Base-by-base conservation (phyloP, 306 rosid species). In the Inga oerstediana region DNA sequence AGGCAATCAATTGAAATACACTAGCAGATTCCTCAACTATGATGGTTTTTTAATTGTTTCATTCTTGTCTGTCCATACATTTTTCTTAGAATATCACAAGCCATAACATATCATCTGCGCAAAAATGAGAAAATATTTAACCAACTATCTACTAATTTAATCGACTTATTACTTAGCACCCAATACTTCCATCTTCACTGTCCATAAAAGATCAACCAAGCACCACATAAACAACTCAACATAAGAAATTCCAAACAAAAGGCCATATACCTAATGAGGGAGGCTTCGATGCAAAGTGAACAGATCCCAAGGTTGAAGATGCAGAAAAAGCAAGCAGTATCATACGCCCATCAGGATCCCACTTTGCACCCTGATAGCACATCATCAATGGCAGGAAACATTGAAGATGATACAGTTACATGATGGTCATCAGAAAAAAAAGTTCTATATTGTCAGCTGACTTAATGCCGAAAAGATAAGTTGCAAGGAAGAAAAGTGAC, bases 331-430 rank as follows among this genome's bases (percentile, higher is more conserved):
- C 93, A 81, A 95, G 95, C 80, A 95, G 90, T 87, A 92, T 88
- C 98, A 95, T 92, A 17, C 85, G 93, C 72, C 98, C 98, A 87
- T 93, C 99, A 79, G 98, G 97, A 87, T 93, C 99, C 99, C 99
- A 96, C 52, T 91, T 89, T 77, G 96, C 99, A 85, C 96, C 92
- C 99, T 96, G 83, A 87, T 74, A 83, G 80, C 30, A 84, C 75
- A 83, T 49, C n/a, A 85, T 79, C 4, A 76, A 70, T 27, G 71
- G 46, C 48, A 70, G 65, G 69, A 85, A 79, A 41, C 24, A 82
- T 16, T 67, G 62, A 75, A 84, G 79, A 72, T 27, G 51, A 52
- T 48, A 45, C 65, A 20, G 74, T 72, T 30, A 71, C 3, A 22
- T 43, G 37, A 48, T 27, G 66, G 20, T 56, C 75, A 81, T 44